These are phyloP conservation scores for Pichia nakasei DNA, from an alignment of 805 yeast species.

Conservation along the genomic window DNA sequence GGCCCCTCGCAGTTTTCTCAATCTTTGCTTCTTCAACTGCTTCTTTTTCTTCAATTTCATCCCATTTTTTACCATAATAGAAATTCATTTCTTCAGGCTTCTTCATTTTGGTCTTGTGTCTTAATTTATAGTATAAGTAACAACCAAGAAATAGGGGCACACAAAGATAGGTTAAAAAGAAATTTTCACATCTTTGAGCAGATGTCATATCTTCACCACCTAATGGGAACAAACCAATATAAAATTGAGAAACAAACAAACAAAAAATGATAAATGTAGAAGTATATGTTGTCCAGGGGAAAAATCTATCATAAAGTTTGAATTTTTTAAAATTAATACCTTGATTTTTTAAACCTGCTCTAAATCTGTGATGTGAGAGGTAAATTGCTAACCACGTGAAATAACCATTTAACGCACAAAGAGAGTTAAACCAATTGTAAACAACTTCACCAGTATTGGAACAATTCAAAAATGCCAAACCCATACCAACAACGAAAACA, in stretches of 20 bases:
- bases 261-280: slow-evolving; percentile 35
- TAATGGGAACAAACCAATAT: slow-evolving; percentile 57
- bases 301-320: slow-evolving; percentile 48
- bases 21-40: slow-evolving; percentile 12
- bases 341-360: slow-evolving; percentile 44
- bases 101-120: slow-evolving; percentile 28
- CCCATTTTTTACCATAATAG: slow-evolving; percentile 26
- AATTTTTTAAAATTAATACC: slow-evolving; percentile 27
- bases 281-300: slow-evolving; percentile 35
- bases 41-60: slow-evolving; percentile 14
- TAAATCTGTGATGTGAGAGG: slow-evolving; percentile 51
- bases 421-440: slow-evolving; percentile 56
- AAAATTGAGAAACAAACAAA: slow-evolving; percentile 51
- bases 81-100: slow-evolving; percentile 28
- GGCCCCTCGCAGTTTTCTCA: slow-evolving; percentile 2
- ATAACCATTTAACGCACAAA: slow-evolving; percentile 52
- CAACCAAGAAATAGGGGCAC: slow-evolving; percentile 46
- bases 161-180: slow-evolving; percentile 55
- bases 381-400: slow-evolving; percentile 56
- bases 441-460: slow-evolving; percentile 45
- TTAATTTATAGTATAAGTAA: slow-evolving; percentile 50
- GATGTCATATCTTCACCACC: slow-evolving; percentile 37
- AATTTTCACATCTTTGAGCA: slow-evolving; percentile 25
- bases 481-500: slow-evolving; percentile 45
- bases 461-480: slow-evolving; percentile 57